Conservation (phyloP, 2,329 filamentous ascomycete genomes). For the Alternaria sp. region DNA sequence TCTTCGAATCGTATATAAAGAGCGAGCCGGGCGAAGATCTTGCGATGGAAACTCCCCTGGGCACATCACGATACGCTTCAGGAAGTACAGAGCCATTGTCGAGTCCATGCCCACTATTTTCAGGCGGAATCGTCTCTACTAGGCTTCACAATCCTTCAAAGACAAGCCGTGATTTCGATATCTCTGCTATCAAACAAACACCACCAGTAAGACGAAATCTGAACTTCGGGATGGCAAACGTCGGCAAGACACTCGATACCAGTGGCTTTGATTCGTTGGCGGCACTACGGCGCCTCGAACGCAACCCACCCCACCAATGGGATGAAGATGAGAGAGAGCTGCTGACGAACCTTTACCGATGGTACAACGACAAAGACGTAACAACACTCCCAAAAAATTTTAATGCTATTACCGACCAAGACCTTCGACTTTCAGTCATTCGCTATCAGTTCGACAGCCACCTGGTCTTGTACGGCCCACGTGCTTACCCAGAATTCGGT, state of each 20-base stretch:
- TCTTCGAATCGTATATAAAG: neutral
- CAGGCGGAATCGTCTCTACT: too few species aligned
- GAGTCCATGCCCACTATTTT: neutral
- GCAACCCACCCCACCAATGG: slow-evolving; percentile 5
- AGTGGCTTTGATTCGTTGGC: neutral
- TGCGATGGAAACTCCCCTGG: neutral
- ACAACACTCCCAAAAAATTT: slow-evolving; percentile 10
- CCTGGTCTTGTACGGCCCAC: slow-evolving; percentile 8
- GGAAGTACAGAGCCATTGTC: neutral
- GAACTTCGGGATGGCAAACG: neutral
- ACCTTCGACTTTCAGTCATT: neutral
- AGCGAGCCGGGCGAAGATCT: neutral
- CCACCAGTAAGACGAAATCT: neutral
- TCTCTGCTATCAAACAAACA: fast-evolving
- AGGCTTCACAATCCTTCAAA: neutral
- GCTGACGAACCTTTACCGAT: slow-evolving; percentile 15
- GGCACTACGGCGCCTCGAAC: neutral
- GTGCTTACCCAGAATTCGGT: slow-evolving; percentile 10
- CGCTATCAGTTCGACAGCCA: slow-evolving; percentile 16
- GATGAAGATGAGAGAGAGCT: slow-evolving; percentile 15
- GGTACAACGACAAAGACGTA: neutral
- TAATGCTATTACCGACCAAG: slow-evolving; percentile 14
- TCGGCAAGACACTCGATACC: neutral
- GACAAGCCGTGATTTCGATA: neutral
- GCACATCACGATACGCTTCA: neutral